These are phyloP conservation scores for Schizosaccharomyces lindneri DNA, from an alignment of 805 yeast genomes.

Conservation along the genomic window DNA sequence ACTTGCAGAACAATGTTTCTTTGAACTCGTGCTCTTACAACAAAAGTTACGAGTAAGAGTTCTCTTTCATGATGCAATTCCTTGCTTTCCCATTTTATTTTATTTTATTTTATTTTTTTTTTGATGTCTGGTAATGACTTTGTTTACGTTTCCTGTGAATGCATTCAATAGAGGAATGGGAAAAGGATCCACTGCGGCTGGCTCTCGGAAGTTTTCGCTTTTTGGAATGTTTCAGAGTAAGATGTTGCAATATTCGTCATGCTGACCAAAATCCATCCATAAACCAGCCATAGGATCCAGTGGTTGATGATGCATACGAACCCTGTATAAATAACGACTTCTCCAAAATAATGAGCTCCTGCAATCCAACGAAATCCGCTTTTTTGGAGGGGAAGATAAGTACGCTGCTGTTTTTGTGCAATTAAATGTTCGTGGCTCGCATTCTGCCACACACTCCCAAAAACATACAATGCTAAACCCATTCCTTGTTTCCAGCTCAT, in stretches of 20 bases:
- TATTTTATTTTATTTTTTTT: too few relatives aligned
- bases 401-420: not conserved
- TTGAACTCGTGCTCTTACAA: too few relatives aligned
- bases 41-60: too few relatives aligned
- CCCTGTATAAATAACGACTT: not conserved
- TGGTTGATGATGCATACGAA: not conserved
- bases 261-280: not conserved
- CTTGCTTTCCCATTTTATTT: too few relatives aligned
- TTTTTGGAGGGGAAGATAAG: not conserved
- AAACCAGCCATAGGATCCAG: not conserved
- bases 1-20: too few relatives aligned
- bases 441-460: not conserved
- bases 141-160: too few relatives aligned
- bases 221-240: not conserved
- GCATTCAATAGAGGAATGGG: not conserved
- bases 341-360: not conserved
- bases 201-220: too few relatives aligned
- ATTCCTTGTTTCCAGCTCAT: not conserved
- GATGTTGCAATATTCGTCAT: not conserved
- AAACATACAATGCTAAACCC: not conserved
- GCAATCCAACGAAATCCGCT: not conserved
- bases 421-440: not conserved
- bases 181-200: not conserved
- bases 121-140: too few relatives aligned
- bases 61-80: too few relatives aligned